A percentile compares a stretch with the other conserved stretches of the same genome.
Evolutionary conservation across 345 rosid genomes (phyloP).

Genomic region (Gossypium stocksii): DNA sequence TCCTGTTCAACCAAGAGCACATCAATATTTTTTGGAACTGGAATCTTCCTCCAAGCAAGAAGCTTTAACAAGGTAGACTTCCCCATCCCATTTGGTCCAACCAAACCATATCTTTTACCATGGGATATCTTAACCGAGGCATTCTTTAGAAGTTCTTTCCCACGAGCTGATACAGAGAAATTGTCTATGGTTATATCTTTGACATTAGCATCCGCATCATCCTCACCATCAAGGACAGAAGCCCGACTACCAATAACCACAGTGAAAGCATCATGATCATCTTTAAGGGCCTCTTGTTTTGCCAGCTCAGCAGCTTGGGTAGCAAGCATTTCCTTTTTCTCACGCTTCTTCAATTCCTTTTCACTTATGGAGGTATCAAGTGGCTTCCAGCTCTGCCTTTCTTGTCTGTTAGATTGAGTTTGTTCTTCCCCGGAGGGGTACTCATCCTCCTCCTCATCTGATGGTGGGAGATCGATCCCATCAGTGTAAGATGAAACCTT

Average conservation of each 20-base stretch:
- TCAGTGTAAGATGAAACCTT: slow-evolving; percentile 65
- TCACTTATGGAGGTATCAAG: slow-evolving; percentile 60
- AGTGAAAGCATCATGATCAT: slow-evolving; percentile 92
- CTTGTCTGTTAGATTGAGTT: slow-evolving; percentile 44
- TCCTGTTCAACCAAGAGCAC: slow-evolving; percentile 94
- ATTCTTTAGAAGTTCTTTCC: slow-evolving; percentile 87
- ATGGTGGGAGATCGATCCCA: slow-evolving; percentile 83
- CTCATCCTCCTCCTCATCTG: slow-evolving; percentile 74
- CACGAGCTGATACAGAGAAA: slow-evolving; percentile 91
- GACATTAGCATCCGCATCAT: slow-evolving; percentile 83
- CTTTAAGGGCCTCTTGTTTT: slow-evolving; percentile 75
- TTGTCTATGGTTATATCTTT: slow-evolving; percentile 75
- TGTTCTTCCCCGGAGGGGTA: slow-evolving; percentile 44
- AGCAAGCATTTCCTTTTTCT: slow-evolving; percentile 61
- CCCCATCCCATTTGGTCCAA: slow-evolving; percentile 96
- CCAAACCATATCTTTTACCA: slow-evolving; percentile 92
- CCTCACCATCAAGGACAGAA: slow-evolving; percentile 86
- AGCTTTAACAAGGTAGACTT: slow-evolving; percentile 91
- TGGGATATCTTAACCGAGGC: slow-evolving; percentile 86
- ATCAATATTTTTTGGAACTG: slow-evolving; percentile 92
- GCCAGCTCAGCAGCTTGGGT: slow-evolving; percentile 52
- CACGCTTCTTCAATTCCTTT: slow-evolving; percentile 80
- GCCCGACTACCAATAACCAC: slow-evolving; percentile 89
- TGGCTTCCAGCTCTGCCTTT: slow-evolving; percentile 42
- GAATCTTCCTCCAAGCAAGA: slow-evolving; percentile 97